phyloP scores from a whole-genome alignment of 2,329 filamentous ascomycete genomes.

The Albophoma yamanashiensis region DNA sequence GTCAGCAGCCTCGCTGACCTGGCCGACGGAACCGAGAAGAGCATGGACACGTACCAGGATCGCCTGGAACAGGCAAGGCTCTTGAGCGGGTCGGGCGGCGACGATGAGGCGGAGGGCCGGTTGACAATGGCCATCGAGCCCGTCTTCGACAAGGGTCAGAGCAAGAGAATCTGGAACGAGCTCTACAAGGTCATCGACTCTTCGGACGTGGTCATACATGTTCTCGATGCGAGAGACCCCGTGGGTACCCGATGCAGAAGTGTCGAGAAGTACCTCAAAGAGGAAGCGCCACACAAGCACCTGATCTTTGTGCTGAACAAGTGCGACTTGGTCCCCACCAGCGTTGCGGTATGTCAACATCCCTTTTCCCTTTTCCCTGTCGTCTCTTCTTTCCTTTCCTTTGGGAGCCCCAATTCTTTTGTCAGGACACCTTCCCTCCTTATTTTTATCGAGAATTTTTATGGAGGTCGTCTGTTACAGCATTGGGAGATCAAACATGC shows the following conservation, averaged over 20 bases:
- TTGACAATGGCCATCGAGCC: constrained; percentile 61
- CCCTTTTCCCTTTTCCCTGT: neutral
- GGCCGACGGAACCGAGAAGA: constrained; percentile 67
- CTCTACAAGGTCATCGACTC: constrained; percentile 92
- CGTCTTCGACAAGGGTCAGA: constrained; percentile 90
- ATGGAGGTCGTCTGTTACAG: constrained; percentile 97
- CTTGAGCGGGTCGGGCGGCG: constrained; percentile 58
- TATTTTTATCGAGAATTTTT: constrained; percentile 59
- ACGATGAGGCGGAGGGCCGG: constrained; percentile 38
- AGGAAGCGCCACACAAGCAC: constrained; percentile 94
- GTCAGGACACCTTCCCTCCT: constrained; percentile 78
- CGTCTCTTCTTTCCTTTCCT: constrained; percentile 17
- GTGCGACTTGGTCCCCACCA: constrained; percentile 77
- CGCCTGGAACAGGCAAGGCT: constrained; percentile 69
- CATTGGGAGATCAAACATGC: constrained; percentile 80
- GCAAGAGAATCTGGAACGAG: constrained; percentile 95
- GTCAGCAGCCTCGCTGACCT: constrained; percentile 76
- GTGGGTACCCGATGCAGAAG: constrained; percentile 75
- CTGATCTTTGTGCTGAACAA: constrained; percentile 41
- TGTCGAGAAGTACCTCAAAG: constrained; percentile 77
- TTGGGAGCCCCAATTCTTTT: constrained; percentile 47
- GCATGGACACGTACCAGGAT: constrained; percentile 73
- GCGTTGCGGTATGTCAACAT: constrained; percentile 63
- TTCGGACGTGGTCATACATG: constrained; percentile 91
- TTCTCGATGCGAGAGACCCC: constrained; percentile 82